These are phyloP conservation scores for Buddleja alternifolia DNA, from an alignment of 257 asterid genomes.

Conservation along the genomic window DNA sequence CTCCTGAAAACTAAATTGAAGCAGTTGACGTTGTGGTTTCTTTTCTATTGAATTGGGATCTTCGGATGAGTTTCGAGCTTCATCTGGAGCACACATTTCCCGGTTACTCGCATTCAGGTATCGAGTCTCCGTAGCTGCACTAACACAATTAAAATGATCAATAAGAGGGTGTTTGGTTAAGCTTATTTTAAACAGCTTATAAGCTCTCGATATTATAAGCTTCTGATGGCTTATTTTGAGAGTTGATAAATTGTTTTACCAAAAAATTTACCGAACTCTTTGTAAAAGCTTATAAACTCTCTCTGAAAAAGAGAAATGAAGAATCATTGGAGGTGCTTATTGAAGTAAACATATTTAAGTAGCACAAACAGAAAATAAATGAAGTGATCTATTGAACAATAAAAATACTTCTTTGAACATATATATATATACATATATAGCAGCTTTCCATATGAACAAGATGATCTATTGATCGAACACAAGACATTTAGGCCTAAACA, in stretches of 20 bases:
- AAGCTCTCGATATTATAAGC: too few species aligned
- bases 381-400: not conserved
- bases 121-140: conserved; percentile 78
- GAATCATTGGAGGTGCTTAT: too few species aligned
- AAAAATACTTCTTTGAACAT: conserved; percentile 3
- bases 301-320: too few species aligned
- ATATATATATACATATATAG: too few species aligned
- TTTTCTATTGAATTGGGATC: conserved; percentile 42
- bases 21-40: conserved; percentile 61
- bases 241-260: too few species aligned
- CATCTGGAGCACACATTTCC: conserved; percentile 82
- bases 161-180: too few species aligned
- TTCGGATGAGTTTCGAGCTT: conserved; percentile 58
- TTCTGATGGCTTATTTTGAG: too few species aligned
- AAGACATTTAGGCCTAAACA: not conserved
- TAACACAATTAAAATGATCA: conserved; percentile 21
- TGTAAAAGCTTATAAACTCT: too few species aligned
- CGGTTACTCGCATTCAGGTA: conserved; percentile 83
- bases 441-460: conserved; percentile 15
- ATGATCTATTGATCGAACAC: conserved; percentile 15
- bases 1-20: conserved; percentile 77
- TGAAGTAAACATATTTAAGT: not conserved
- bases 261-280: too few species aligned
- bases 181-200: too few species aligned
- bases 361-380: not conserved